phyloP scores from a whole-genome alignment of 1,284 basidiomycete genomes.

The Ganoderma meredithae region DNA sequence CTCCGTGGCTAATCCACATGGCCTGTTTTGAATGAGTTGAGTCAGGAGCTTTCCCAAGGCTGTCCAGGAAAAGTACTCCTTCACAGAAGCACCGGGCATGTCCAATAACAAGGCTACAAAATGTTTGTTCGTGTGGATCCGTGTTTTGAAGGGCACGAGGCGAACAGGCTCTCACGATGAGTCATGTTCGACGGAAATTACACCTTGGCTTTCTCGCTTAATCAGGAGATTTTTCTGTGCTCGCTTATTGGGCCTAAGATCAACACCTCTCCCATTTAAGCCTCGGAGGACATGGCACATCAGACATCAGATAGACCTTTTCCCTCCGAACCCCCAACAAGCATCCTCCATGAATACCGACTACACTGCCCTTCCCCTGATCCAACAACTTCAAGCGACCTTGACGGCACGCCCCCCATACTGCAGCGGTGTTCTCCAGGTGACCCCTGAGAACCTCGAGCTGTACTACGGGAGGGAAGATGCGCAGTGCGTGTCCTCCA shows the following conservation, averaged over 20 bases:
- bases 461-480: constrained; percentile 29
- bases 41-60: no score
- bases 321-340: neutral
- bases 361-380: neutral
- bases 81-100: no score
- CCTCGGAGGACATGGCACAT: neutral
- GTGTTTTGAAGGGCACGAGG: neutral
- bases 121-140: no score
- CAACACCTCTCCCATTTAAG: neutral
- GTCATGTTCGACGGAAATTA: neutral
- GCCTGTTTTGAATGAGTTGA: no score
- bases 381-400: constrained; percentile 8
- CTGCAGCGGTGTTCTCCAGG: constrained; percentile 20
- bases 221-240: neutral
- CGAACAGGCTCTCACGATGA: neutral
- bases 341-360: neutral
- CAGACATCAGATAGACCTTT: neutral
- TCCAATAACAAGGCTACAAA: no score
- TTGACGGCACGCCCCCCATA: constrained; percentile 12
- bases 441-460: neutral
- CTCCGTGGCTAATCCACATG: no score
- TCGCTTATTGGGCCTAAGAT: neutral
- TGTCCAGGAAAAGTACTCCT: no score
- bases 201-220: neutral
- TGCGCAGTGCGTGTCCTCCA: constrained; percentile 7